Percentiles rank a stretch among this genome's conserved stretches.
Evolutionary conservation across 1,139 yeast genomes (phyloP).

Genomic region (Blastobotrys illinoisensis): DNA sequence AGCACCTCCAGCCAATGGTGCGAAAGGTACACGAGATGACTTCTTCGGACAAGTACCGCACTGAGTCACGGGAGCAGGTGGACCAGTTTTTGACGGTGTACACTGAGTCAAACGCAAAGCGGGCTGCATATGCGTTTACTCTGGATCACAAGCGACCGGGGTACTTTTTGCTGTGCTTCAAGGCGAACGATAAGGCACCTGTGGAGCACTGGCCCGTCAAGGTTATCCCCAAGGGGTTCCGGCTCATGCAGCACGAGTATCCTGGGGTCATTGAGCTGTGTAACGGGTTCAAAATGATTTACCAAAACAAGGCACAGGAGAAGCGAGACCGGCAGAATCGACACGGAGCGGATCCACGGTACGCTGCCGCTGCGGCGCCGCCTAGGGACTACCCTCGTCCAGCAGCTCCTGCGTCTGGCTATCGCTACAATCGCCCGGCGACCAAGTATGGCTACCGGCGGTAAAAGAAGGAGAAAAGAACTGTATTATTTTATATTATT

Average conservation of each 20-base stretch:
- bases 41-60: conserved; percentile 84
- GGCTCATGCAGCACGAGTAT: conserved; percentile 70
- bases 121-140: conserved; percentile 88
- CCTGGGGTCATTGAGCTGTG: conserved; percentile 84
- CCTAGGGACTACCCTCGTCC: conserved; percentile 1
- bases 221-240: conserved; percentile 81
- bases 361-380: neutral
- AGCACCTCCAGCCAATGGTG: conserved; percentile 81
- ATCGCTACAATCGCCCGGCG: neutral
- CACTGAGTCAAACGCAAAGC: conserved; percentile 84
- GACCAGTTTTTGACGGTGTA: conserved; percentile 84
- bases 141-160: conserved; percentile 91
- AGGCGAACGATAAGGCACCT: conserved; percentile 64
- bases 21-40: conserved; percentile 75
- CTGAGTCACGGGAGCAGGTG: conserved; percentile 57
- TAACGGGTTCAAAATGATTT: conserved; percentile 79
- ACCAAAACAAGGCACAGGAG: conserved; percentile 3
- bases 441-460: neutral
- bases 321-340: neutral
- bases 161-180: conserved; percentile 80
- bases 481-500: conserved; percentile 1
- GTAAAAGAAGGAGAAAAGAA: neutral
- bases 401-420: neutral
- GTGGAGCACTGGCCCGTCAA: conserved; percentile 86
- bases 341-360: neutral